These are phyloP conservation scores for Chlorophyllum brunneum DNA, from an alignment of 768 basidiomycete species.

Conservation along the genomic window DNA sequence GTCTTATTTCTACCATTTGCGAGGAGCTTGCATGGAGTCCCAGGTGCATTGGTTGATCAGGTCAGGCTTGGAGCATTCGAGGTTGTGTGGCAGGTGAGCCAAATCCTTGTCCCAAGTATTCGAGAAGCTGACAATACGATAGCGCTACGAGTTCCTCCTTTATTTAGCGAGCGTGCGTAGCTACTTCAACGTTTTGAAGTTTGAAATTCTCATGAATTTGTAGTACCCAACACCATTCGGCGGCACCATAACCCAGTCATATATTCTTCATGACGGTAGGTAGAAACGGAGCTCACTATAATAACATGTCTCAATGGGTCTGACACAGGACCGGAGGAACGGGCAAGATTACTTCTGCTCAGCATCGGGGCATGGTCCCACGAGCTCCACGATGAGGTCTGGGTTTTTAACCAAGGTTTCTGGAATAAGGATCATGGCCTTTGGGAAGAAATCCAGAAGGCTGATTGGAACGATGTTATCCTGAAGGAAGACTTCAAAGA, in stretches of 20 bases:
- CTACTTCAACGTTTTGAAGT: too few relatives aligned
- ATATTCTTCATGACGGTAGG: conserved; percentile 58
- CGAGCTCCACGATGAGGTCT: conserved; percentile 63
- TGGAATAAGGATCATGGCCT: conserved; percentile 64
- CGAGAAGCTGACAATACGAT: not conserved
- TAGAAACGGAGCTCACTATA: not conserved
- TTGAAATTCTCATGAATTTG: not conserved
- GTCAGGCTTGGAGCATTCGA: conserved; percentile 54
- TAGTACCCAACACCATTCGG: conserved; percentile 31
- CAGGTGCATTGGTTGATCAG: conserved; percentile 51
- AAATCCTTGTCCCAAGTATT: not conserved
- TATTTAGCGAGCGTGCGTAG: conserved; percentile 45
- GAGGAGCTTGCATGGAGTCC: conserved; percentile 33
- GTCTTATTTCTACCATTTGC: conserved; percentile 46
- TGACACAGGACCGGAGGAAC: conserved; percentile 40
- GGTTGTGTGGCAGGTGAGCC: conserved; percentile 55
- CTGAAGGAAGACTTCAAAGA: conserved; percentile 68
- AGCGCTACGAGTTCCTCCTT: conserved; percentile 55
- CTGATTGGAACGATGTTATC: conserved; percentile 73
- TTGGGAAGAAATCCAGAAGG: conserved; percentile 60
- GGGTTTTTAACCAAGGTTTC: conserved; percentile 69
- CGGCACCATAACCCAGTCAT: conserved; percentile 29
- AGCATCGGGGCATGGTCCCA: conserved; percentile 48
- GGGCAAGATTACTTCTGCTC: conserved; percentile 47
- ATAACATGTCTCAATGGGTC: not conserved